phyloP scores from a whole-genome alignment of 371 early-diverging fungal genomes.

The Apophysomyces ossiformis region DNA sequence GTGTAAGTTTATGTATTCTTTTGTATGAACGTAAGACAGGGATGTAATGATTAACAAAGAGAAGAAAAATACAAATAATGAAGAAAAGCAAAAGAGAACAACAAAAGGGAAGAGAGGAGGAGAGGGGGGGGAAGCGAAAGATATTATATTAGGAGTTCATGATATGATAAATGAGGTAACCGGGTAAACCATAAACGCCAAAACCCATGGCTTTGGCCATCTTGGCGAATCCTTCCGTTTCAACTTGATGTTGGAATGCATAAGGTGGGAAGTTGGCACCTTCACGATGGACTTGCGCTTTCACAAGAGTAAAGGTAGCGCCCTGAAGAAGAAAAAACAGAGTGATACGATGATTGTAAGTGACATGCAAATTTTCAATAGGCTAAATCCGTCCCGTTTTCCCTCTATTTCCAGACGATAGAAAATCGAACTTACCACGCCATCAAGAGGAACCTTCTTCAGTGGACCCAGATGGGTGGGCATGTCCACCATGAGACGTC shows the following conservation, averaged over 20 bases:
- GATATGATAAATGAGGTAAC: conserved; percentile 47
- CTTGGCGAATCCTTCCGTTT: conserved; percentile 83
- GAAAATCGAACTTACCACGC: conserved; percentile 26
- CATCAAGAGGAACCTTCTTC: conserved; percentile 43
- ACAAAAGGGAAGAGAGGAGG: too few species aligned
- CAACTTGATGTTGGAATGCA: conserved; percentile 68
- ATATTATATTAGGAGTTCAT: conserved; percentile 14
- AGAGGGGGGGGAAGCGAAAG: not conserved
- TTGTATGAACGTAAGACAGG: too few species aligned
- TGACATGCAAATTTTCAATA: not conserved
- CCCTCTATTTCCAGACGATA: not conserved
- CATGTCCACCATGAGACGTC: conserved; percentile 55
- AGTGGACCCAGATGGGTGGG: conserved; percentile 38
- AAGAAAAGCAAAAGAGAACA: too few species aligned
- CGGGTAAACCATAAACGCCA: conserved; percentile 53
- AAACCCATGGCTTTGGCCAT: conserved; percentile 68
- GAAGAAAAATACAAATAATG: too few species aligned
- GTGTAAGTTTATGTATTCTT: too few species aligned
- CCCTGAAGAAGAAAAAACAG: conserved; percentile 19
- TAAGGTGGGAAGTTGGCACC: conserved; percentile 72
- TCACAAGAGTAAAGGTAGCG: conserved; percentile 58
- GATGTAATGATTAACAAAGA: too few species aligned
- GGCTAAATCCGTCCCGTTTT: not conserved
- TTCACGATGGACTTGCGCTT: conserved; percentile 68
- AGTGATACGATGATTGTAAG: too few species aligned